Evolutionary conservation across 441 rosid genomes (phyloP).

Genomic region (Biscutella laevigata): DNA sequence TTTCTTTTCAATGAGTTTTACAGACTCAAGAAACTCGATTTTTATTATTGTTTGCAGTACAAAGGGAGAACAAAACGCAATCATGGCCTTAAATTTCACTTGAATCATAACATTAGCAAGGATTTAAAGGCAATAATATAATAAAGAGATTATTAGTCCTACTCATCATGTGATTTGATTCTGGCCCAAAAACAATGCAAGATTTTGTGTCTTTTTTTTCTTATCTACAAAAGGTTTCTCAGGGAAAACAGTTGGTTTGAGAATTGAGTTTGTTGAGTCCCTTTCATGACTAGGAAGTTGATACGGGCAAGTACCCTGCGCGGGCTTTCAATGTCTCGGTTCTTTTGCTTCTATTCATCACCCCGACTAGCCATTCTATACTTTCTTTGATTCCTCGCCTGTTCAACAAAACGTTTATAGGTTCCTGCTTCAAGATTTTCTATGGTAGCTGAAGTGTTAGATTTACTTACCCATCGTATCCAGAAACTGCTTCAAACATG

Average conservation of each 20-base stretch:
- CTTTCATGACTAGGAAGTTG: constrained; percentile 28
- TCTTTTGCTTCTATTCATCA: constrained; percentile 97
- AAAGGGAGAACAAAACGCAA: not conserved
- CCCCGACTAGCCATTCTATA: constrained; percentile 79
- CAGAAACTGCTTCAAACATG: constrained; percentile 90
- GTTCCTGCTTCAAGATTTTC: not conserved
- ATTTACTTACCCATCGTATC: constrained; percentile 68
- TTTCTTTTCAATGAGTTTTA: not conserved
- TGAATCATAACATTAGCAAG: not conserved
- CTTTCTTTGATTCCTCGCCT: constrained; percentile 86
- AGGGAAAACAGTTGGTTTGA: constrained; percentile 16
- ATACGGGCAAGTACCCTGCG: constrained; percentile 40
- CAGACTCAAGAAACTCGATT: not conserved
- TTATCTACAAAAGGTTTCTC: constrained; percentile 43
- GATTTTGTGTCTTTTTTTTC: constrained; percentile 27
- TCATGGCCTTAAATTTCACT: not conserved
- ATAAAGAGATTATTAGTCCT: constrained; percentile 15
- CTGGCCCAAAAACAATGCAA: constrained; percentile 20
- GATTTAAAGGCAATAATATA: not conserved
- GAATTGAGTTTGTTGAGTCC: constrained; percentile 14
- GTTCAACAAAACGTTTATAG: constrained; percentile 9
- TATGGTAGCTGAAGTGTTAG: not conserved
- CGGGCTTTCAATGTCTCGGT: constrained; percentile 75
- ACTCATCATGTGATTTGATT: constrained; percentile 26
- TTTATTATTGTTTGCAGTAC: constrained; percentile 4